These are phyloP conservation scores for Lachancea meyersii DNA, from an alignment of 805 yeast species.

Conservation along the genomic window DNA sequence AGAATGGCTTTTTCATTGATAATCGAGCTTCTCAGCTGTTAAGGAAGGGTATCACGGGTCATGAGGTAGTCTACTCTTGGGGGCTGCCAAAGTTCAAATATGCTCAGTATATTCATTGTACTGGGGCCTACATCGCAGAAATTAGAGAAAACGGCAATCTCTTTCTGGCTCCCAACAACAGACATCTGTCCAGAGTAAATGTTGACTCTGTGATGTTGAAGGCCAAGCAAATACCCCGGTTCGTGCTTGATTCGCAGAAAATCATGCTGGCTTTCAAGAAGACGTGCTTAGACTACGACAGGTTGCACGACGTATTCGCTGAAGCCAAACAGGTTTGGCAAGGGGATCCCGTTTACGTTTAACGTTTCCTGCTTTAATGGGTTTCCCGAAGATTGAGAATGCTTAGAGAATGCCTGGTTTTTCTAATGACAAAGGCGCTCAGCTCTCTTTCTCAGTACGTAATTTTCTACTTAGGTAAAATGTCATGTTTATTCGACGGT, in stretches of 20 bases:
- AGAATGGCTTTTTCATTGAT: slow-evolving; percentile 73
- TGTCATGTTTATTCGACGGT: too few species aligned
- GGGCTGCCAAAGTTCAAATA: slow-evolving; percentile 76
- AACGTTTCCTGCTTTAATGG: slow-evolving; percentile 4
- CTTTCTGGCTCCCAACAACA: slow-evolving; percentile 80
- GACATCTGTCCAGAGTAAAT: slow-evolving; percentile 69
- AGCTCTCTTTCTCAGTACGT: too few species aligned
- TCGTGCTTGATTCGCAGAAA: slow-evolving; percentile 57
- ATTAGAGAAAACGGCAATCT: slow-evolving; percentile 71
- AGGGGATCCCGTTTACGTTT: slow-evolving; percentile 31
- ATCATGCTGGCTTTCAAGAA: slow-evolving; percentile 65
- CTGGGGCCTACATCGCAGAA: slow-evolving; percentile 89
- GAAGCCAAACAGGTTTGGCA: slow-evolving; percentile 51
- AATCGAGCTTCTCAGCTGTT: slow-evolving; percentile 66
- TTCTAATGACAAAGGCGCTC: too few species aligned
- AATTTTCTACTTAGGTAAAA: too few species aligned
- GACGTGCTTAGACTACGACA: slow-evolving; percentile 48
- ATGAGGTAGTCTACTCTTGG: slow-evolving; percentile 84
- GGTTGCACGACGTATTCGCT: slow-evolving; percentile 46
- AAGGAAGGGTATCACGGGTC: slow-evolving; percentile 39
- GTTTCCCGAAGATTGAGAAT: too few species aligned
- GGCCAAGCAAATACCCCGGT: slow-evolving; percentile 30
- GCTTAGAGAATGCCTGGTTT: neutral
- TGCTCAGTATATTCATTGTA: slow-evolving; percentile 82
- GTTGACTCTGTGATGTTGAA: slow-evolving; percentile 35